Percentiles rank a stretch among this genome's conserved stretches.
Evolutionary conservation across 1,139 yeast species (phyloP).

Genomic region (Protomyces gravidus): DNA sequence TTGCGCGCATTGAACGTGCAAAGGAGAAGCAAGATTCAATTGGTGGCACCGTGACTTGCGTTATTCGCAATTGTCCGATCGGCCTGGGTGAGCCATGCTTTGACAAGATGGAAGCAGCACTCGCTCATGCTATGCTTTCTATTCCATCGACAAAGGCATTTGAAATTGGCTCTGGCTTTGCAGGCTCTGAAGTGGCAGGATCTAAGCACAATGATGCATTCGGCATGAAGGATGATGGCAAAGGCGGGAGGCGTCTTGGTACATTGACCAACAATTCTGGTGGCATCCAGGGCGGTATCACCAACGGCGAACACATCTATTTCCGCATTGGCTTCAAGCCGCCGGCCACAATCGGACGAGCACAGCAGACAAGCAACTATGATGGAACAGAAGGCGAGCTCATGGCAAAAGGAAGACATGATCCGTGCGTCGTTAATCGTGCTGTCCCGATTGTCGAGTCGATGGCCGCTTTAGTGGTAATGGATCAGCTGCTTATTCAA

Average conservation of each 20-base stretch:
- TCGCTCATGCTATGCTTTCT: constrained; percentile 97
- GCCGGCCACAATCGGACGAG: constrained; percentile 94
- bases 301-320: constrained; percentile 92
- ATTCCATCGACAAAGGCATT: constrained; percentile 97
- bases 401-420: constrained; percentile 97
- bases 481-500: constrained; percentile 80
- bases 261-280: constrained; percentile 91
- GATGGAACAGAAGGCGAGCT: constrained; percentile 80
- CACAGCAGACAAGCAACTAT: constrained; percentile 80
- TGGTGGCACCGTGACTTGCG: constrained; percentile 98
- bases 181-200: constrained; percentile 85
- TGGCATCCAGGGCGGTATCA: constrained; percentile 96
- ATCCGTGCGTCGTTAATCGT: constrained; percentile 96
- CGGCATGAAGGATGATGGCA: constrained; percentile 36
- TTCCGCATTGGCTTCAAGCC: constrained; percentile 96
- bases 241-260: constrained; percentile 49
- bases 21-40: constrained; percentile 87
- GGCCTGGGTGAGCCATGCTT: constrained; percentile 98
- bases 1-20: constrained; percentile 76
- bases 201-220: constrained; percentile 91
- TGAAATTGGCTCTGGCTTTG: constrained; percentile 93
- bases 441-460: constrained; percentile 98
- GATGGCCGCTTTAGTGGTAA: constrained; percentile 89
- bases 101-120: constrained; percentile 87
- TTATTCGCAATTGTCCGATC: constrained; percentile 82